phyloP scores from a whole-genome alignment of 164 flowering plant species.

The Nelumbo lutea region DNA sequence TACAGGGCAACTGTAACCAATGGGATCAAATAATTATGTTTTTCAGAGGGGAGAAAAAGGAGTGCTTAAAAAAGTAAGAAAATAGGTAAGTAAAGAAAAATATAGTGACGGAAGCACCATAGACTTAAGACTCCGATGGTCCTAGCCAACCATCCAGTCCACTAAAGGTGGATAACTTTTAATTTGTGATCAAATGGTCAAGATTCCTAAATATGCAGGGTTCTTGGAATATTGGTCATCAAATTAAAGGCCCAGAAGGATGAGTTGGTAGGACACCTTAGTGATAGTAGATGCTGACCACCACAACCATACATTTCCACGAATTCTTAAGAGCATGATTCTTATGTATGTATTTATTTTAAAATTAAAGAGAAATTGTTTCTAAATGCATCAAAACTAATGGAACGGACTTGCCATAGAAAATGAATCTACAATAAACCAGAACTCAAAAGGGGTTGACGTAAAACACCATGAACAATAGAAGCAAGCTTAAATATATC shows the following conservation, averaged over 20 bases:
- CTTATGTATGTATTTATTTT: no score
- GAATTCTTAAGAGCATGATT: no score
- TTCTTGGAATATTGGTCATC: no score
- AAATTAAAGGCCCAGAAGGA: no score
- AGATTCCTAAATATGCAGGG: no score
- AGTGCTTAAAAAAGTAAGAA: background rate
- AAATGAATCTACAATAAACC: background rate
- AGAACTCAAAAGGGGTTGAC: background rate
- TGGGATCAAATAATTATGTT: background rate
- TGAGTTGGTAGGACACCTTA: no score
- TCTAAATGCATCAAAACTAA: no score
- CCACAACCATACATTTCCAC: no score
- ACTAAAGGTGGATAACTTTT: background rate
- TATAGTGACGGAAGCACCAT: background rate
- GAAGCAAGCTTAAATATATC: no score
- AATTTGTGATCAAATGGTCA: no score
- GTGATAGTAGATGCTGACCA: no score
- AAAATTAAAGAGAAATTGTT: no score
- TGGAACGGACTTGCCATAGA: background rate
- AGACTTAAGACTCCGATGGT: background rate
- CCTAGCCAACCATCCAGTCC: background rate
- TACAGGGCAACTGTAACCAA: slow-evolving; percentile 29
- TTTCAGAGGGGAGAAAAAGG: background rate
- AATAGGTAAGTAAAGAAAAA: background rate
- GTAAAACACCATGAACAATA: background rate